phyloP scores from a whole-genome alignment of 306 rosid species.

The Cyclanthera cordifolia region DNA sequence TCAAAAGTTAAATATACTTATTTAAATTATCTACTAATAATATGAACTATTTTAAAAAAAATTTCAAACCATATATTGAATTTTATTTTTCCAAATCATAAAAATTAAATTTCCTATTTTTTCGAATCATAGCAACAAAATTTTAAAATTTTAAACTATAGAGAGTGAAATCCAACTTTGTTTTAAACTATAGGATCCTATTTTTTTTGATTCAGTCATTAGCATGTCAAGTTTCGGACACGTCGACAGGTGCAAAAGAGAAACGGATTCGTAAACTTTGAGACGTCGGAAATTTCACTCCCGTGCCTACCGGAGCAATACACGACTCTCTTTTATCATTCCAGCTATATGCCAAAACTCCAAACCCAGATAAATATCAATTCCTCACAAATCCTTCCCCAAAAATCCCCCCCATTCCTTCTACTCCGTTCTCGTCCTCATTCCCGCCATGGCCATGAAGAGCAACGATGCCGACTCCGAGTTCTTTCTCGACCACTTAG shows the following conservation, averaged over 20 bases:
- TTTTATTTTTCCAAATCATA: too few relatives aligned
- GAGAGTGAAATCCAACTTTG: too few relatives aligned
- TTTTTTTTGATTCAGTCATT: too few relatives aligned
- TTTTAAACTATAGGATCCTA: too few relatives aligned
- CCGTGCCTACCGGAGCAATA: neutral
- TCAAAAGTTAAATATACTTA: too few relatives aligned
- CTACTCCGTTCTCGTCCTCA: neutral
- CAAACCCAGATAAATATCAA: neutral
- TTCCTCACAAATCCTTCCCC: neutral
- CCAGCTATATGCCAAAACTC: neutral
- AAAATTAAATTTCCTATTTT: too few relatives aligned
- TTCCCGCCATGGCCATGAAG: slow-evolving; percentile 24
- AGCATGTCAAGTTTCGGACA: too few relatives aligned
- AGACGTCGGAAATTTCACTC: neutral
- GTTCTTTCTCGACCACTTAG: slow-evolving; percentile 19
- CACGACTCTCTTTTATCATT: neutral
- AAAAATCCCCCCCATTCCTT: neutral
- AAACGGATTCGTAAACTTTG: neutral
- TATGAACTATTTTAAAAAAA: too few relatives aligned
- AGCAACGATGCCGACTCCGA: slow-evolving; percentile 19
- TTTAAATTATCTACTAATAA: too few relatives aligned
- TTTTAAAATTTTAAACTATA: too few relatives aligned
- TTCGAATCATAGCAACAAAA: too few relatives aligned
- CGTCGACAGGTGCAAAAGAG: neutral
- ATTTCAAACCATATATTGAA: too few relatives aligned